phyloP scores from a whole-genome alignment of 768 basidiomycete genomes.

The Termitomyces sp. region DNA sequence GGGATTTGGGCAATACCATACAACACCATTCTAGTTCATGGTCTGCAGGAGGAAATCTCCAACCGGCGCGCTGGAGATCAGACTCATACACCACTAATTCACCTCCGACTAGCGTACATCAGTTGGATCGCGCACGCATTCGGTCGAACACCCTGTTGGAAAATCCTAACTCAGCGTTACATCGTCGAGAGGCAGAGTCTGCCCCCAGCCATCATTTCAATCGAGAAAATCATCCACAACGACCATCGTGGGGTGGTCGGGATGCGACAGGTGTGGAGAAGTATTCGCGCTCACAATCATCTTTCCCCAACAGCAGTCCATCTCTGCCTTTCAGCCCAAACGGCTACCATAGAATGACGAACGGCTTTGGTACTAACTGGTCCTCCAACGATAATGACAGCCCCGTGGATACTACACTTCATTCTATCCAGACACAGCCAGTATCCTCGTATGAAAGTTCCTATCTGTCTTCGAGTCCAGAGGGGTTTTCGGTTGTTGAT shows the following conservation, averaged over 20 bases:
- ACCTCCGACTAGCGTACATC: slow-evolving; percentile 18
- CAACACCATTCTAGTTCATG: slow-evolving; percentile 29
- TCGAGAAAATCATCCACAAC: slow-evolving; percentile 30
- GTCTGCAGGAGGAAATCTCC: slow-evolving; percentile 31
- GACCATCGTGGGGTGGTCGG: slow-evolving; percentile 35
- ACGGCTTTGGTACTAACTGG: slow-evolving; percentile 40
- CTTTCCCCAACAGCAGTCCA: slow-evolving; percentile 32
- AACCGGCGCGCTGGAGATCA: slow-evolving; percentile 37
- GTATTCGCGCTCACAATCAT: slow-evolving; percentile 27
- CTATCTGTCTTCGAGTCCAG: slow-evolving; percentile 36
- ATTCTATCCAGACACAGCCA: slow-evolving; percentile 18
- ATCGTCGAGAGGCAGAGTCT: slow-evolving; percentile 29
- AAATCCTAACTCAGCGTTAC: slow-evolving; percentile 16
- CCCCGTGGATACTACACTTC: slow-evolving; percentile 32
- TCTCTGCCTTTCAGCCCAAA: slow-evolving; percentile 29
- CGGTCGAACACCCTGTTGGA: slow-evolving; percentile 37
- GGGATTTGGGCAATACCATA: slow-evolving; percentile 23
- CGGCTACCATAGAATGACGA: slow-evolving; percentile 31
- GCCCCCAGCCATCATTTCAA: slow-evolving; percentile 18
- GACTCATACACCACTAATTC: slow-evolving; percentile 24
- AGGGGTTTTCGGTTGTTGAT: slow-evolving; percentile 38
- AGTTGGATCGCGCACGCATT: slow-evolving; percentile 32
- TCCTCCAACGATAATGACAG: slow-evolving; percentile 27
- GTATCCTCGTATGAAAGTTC: slow-evolving; percentile 14
- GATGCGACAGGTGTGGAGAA: slow-evolving; percentile 28